phyloP scores from a whole-genome alignment of 2,329 filamentous ascomycete species.

The Hawksworthiomyces lignivorus region DNA sequence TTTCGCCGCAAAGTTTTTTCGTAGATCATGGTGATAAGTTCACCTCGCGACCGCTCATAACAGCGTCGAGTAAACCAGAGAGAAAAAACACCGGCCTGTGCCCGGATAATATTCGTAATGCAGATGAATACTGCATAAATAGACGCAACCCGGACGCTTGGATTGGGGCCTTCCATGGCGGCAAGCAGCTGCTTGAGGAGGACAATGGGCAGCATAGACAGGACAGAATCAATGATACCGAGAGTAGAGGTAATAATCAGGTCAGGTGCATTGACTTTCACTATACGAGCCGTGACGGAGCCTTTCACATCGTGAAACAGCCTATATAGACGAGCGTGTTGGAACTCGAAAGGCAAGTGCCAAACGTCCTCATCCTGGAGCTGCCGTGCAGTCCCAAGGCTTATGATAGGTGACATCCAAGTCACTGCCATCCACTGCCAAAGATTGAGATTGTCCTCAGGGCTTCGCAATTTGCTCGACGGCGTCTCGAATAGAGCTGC shows the following conservation, averaged over 20 bases:
- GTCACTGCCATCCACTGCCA: constrained; percentile 81
- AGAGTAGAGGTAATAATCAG: constrained; percentile 59
- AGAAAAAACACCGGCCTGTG: constrained; percentile 60
- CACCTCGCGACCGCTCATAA: constrained; percentile 77
- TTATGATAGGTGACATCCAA: constrained; percentile 72
- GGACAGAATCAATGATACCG: constrained; percentile 52
- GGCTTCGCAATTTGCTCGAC: constrained; percentile 54
- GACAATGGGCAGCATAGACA: constrained; percentile 54
- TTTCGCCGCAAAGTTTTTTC: constrained; percentile 58
- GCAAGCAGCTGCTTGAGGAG: constrained; percentile 64
- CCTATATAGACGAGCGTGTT: constrained; percentile 67
- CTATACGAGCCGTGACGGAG: constrained; percentile 60
- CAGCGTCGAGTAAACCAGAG: constrained; percentile 78
- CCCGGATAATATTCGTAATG: constrained; percentile 49
- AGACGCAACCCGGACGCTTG: constrained; percentile 48
- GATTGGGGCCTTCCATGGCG: constrained; percentile 50
- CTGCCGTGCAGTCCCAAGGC: constrained; percentile 54
- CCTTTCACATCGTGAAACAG: constrained; percentile 67
- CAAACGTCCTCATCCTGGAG: constrained; percentile 76
- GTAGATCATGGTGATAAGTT: constrained; percentile 65
- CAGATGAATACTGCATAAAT: constrained; percentile 59
- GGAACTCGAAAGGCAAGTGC: constrained; percentile 71
- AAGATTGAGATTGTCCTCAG: constrained; percentile 71
- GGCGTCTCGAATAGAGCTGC: constrained; percentile 46
- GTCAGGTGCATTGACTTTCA: constrained; percentile 74